Evolutionary conservation across 2,329 filamentous ascomycete genomes (phyloP).

Genomic region (Cladosporium sp.): DNA sequence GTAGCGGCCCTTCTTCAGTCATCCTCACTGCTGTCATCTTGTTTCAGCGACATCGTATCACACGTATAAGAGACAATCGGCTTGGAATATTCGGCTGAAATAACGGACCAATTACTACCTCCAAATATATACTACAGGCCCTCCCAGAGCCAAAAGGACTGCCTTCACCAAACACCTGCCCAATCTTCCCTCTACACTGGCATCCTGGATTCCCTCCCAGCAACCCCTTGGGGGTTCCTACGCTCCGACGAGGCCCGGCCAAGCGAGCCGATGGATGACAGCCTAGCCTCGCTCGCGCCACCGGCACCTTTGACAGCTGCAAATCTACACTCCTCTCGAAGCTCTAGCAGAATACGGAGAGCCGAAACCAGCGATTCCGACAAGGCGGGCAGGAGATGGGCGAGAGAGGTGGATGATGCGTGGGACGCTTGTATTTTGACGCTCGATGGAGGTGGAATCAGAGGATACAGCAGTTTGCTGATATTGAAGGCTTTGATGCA

Average conservation of each 20-base stretch:
- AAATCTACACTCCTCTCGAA: conserved; percentile 14
- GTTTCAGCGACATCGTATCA: conserved; percentile 2
- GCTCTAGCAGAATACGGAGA: conserved; percentile 21
- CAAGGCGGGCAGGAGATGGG: conserved; percentile 41
- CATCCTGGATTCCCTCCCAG: conserved; percentile 31
- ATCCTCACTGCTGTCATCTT: background rate
- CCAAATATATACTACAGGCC: background rate
- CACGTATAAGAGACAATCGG: conserved; percentile 3
- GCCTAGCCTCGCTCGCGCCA: conserved; percentile 7
- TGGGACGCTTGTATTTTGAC: conserved; percentile 47
- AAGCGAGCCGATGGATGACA: conserved; percentile 15
- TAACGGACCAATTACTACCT: background rate
- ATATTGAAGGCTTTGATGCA: conserved; percentile 47
- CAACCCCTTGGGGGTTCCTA: conserved; percentile 29
- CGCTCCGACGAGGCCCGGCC: conserved; percentile 12
- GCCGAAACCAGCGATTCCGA: conserved; percentile 32
- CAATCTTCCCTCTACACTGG: background rate
- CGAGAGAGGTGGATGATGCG: conserved; percentile 38
- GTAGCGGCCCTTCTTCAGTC: background rate
- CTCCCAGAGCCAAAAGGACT: too few species aligned
- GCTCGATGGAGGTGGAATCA: conserved; percentile 47
- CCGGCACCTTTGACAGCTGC: conserved; percentile 11
- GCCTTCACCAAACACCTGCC: background rate
- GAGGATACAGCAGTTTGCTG: conserved; percentile 47
- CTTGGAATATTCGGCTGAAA: background rate